A percentile compares a stretch with the other conserved stretches of the same genome.
Evolutionary conservation across 371 early-diverging fungal species (phyloP).

Genomic region (Mucor piriformis): DNA sequence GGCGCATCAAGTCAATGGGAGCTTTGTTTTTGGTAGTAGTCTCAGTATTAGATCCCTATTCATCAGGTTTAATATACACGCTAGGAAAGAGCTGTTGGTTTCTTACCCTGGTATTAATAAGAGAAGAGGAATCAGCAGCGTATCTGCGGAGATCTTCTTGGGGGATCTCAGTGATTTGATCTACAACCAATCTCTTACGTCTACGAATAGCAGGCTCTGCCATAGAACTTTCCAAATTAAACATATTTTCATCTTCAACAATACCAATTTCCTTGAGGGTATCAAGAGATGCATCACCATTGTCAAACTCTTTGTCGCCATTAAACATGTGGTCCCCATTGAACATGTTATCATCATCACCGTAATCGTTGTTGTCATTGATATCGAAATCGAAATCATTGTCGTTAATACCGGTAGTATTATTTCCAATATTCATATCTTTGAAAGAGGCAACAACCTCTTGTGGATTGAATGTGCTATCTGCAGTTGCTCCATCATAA

Average conservation of each 20-base stretch:
- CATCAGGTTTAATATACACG: too few relatives aligned
- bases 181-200: conserved; percentile 67
- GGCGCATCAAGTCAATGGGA: conserved; percentile 7
- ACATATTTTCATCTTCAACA: conserved; percentile 29
- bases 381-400: conserved; percentile 61
- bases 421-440: conserved; percentile 51
- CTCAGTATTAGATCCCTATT: not conserved
- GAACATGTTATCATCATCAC: not conserved
- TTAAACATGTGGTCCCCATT: not conserved
- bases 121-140: conserved; percentile 53
- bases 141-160: conserved; percentile 53
- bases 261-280: conserved; percentile 40
- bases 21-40: not conserved
- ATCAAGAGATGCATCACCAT: conserved; percentile 18
- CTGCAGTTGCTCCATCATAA: conserved; percentile 45
- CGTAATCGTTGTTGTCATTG: conserved; percentile 43
- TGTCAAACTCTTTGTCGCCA: conserved; percentile 3
- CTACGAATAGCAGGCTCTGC: conserved; percentile 25
- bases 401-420: conserved; percentile 28
- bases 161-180: conserved; percentile 72
- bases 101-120: conserved; percentile 16
- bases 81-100: too few relatives aligned
- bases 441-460: conserved; percentile 39
- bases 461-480: conserved; percentile 30
- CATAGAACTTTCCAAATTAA: conserved; percentile 25